Conservation (phyloP, 2,329 filamentous ascomycete genomes). For the Hypoxylon rubiginosum region DNA sequence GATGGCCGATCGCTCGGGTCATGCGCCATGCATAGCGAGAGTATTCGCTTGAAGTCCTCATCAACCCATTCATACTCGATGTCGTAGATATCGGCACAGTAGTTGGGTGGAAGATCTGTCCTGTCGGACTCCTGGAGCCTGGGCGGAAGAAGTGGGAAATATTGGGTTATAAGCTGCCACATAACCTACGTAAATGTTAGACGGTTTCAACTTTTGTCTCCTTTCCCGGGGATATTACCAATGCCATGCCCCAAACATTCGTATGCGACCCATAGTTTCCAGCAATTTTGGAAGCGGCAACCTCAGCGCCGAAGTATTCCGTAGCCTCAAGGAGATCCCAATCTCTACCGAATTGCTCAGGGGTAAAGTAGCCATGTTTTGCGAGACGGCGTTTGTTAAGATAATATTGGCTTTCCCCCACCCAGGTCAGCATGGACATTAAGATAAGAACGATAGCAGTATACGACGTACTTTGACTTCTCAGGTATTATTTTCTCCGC, state of each 20-base stretch:
- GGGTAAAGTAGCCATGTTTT: slow-evolving; percentile 35
- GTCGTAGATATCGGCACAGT: slow-evolving; percentile 22
- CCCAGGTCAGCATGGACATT: not conserved
- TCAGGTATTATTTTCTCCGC: slow-evolving; percentile 27
- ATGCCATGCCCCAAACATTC: slow-evolving; percentile 43
- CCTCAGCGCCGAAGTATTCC: slow-evolving; percentile 35
- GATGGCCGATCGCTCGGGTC: slow-evolving; percentile 31
- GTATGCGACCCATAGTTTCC: slow-evolving; percentile 40
- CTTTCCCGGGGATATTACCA: slow-evolving; percentile 26
- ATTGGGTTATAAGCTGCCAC: slow-evolving; percentile 44
- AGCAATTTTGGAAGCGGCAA: slow-evolving; percentile 37
- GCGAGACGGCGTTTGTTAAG: not conserved
- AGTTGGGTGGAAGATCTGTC: slow-evolving; percentile 3
- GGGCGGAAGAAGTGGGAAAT: slow-evolving; percentile 8
- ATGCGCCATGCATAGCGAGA: slow-evolving; percentile 42
- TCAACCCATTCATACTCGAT: slow-evolving; percentile 19
- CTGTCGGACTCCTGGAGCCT: not conserved
- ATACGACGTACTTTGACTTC: slow-evolving; percentile 39
- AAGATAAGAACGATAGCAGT: not conserved
- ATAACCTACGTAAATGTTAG: slow-evolving; percentile 33
- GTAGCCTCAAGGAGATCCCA: slow-evolving; percentile 37
- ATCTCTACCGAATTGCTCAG: slow-evolving; percentile 45
- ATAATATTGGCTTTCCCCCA: slow-evolving; percentile 34
- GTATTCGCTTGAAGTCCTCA: slow-evolving; percentile 25
- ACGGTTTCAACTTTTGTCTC: not conserved